Conservation (phyloP, 768 basidiomycete genomes). For the Termitomyces sp. region DNA sequence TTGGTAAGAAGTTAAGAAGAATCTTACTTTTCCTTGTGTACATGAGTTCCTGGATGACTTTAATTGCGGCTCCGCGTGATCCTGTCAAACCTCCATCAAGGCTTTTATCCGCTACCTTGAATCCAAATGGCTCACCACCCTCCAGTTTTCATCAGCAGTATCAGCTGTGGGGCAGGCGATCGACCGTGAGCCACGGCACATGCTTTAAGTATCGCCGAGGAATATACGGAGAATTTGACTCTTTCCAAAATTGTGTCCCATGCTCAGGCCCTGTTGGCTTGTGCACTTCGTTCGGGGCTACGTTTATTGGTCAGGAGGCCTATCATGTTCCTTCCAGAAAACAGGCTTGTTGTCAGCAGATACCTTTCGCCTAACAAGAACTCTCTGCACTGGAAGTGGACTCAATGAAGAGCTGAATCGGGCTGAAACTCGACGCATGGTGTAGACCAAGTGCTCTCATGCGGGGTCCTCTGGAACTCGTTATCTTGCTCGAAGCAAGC, state of each 20-base stretch:
- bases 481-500: slow-evolving; percentile 3
- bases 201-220: background rate
- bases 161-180: background rate
- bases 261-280: background rate
- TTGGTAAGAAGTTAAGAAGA: background rate
- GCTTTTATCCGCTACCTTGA: background rate
- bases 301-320: background rate
- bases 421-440: background rate
- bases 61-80: background rate
- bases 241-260: background rate
- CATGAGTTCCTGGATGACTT: background rate
- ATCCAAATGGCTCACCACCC: background rate
- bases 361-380: background rate
- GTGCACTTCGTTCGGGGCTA: background rate
- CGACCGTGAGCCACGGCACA: background rate
- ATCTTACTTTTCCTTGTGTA: too few species aligned
- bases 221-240: background rate
- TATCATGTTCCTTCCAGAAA: background rate
- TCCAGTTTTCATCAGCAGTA: background rate
- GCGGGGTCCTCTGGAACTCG: background rate
- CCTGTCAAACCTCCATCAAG: background rate
- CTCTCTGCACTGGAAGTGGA: background rate
- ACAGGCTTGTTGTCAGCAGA: slow-evolving; percentile 9
- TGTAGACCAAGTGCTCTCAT: background rate
- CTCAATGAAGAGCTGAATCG: background rate